Evolutionary conservation across 2,329 filamentous ascomycete species (phyloP), one percentile per base, ranked within the genome.

Genomic region (Botrytis galanthina): DNA sequence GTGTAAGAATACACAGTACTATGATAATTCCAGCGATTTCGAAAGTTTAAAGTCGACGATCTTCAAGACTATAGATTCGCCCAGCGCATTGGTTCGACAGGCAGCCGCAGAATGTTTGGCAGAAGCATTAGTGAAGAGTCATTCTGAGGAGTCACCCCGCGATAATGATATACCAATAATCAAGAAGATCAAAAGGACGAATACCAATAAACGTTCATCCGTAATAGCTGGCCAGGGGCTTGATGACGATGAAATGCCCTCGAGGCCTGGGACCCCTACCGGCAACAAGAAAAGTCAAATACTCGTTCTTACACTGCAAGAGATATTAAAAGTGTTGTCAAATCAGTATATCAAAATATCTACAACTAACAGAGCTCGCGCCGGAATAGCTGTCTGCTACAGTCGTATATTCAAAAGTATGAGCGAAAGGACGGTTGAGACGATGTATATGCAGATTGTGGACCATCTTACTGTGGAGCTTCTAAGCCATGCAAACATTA

Each of bases 1-100:
- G 67, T 84, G 92, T 35, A 90, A 88, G 73, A 85, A 88, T 75
- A 98, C 95, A 0, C 83, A 88, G 0, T 97, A 93, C 81, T 98
- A 98, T 80, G 91, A 94, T 80, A 97, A 97, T 79, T 90, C 92
- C 22, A 91, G 87, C 81, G 96, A 99, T 80, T 97, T 97, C 80
- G 96, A 99, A 77, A 94, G 92, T 81, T 83, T 98, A 32, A 94
- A 95, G 82, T 88, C 88, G 48, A 89, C 92, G 9, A 84, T 97
- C 26, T 96, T 94, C 87, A 98, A 97, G 82, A 88, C 92, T 0
- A 91, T 97, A 74, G 96, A 99, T 78, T 95, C 91, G 51, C 83
- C 90, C 1, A 92, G 91, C 67, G 84, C 90, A 0, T 87, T 91
- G 42, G 93, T 97, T 70, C 89, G 96, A 74, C 93, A 95, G 82